Evolutionary conservation across 352 stramenopile species (phyloP), one percentile per base, ranked within the genome.

Genomic region (Pythium chondricola): DNA sequence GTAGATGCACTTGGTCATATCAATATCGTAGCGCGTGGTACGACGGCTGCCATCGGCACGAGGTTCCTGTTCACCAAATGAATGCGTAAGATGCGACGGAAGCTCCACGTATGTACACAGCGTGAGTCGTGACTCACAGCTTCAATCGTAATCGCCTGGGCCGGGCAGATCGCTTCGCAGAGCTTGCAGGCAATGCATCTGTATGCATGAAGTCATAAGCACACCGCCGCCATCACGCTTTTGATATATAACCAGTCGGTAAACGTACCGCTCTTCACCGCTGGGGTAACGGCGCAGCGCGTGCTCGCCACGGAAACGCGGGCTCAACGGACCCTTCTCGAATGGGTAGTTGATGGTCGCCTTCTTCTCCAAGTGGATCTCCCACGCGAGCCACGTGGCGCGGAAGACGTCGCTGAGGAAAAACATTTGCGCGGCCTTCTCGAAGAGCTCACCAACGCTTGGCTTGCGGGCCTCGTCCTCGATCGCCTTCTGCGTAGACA

Each of bases 1-100:
- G 82, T 98, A 99, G 71, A 99, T 99, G 74, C 97, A 99, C 80
- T 99, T 99, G 61, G 97, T 99, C 96, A 99, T 99, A 76, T 99
- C 97, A 67, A 99, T 99, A 74, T 99, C 97, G 77, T 99, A 99
- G 47, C 96, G 87, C 13, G 96, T 99, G n/a, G 97, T 99, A 69
- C 96, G 93, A 63, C 97, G 85, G 26, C 90, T 95, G 38, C 96
- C 96, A 69, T 99, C 97, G 45, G 95, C 95, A 65, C 97, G 91
- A 47, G 92, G 82, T 67, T 99, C 96, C 78, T 90, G 40, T 43
- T 31, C 5, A 38, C 11, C 17, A 59, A 24, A 18, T 13, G 44
- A 14, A 24, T 6, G 35, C 29, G 24, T 11, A 21, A 13, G 13
- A 24, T 24, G 35, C 38, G n/a, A n/a, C n/a, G n/a, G n/a, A n/a